Conservation (phyloP, 164 flowering plant species). For the Magnolia sinica region DNA sequence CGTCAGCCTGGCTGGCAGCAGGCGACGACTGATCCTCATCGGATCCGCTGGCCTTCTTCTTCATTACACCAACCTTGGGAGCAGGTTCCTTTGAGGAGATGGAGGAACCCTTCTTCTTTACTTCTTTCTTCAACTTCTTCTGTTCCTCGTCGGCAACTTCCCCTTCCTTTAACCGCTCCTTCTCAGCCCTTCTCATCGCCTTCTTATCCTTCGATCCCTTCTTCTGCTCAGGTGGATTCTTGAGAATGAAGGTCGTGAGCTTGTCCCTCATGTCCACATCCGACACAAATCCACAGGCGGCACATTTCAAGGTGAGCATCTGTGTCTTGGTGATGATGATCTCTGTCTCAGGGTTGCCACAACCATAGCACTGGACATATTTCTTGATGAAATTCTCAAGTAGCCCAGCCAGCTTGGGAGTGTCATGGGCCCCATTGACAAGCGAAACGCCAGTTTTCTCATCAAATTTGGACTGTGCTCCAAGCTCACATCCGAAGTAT, state of each 20-base stretch:
- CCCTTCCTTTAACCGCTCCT: slow-evolving; percentile 88
- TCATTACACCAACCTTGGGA: slow-evolving; percentile 26
- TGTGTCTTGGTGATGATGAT: slow-evolving; percentile 69
- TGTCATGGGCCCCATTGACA: slow-evolving; percentile 90
- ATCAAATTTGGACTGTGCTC: slow-evolving; percentile 93
- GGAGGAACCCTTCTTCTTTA: slow-evolving; percentile 43
- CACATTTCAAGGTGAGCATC: slow-evolving; percentile 82
- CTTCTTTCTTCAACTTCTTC: slow-evolving; percentile 72
- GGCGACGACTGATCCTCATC: slow-evolving; percentile 66
- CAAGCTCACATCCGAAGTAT: slow-evolving; percentile 89
- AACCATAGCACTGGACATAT: slow-evolving; percentile 91
- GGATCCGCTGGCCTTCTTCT: slow-evolving; percentile 49
- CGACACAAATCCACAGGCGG: slow-evolving; percentile 88
- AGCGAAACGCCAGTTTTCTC: slow-evolving; percentile 80
- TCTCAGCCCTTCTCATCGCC: slow-evolving; percentile 92
- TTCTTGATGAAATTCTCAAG: slow-evolving; percentile 91
- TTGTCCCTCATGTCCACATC: slow-evolving; percentile 97
- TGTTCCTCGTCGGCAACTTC: slow-evolving; percentile 83
- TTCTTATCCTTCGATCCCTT: slow-evolving; percentile 83
- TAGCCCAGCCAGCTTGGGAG: slow-evolving; percentile 77
- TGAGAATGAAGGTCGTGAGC: slow-evolving; percentile 76
- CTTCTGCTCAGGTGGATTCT: slow-evolving; percentile 87
- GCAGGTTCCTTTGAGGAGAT: slow-evolving; percentile 27
- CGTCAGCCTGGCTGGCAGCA: slow-evolving; percentile 47
- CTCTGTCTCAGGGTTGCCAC: slow-evolving; percentile 94